Evolutionary conservation across 1,284 basidiomycete genomes (phyloP).

Genomic region (Ustilago sp.): DNA sequence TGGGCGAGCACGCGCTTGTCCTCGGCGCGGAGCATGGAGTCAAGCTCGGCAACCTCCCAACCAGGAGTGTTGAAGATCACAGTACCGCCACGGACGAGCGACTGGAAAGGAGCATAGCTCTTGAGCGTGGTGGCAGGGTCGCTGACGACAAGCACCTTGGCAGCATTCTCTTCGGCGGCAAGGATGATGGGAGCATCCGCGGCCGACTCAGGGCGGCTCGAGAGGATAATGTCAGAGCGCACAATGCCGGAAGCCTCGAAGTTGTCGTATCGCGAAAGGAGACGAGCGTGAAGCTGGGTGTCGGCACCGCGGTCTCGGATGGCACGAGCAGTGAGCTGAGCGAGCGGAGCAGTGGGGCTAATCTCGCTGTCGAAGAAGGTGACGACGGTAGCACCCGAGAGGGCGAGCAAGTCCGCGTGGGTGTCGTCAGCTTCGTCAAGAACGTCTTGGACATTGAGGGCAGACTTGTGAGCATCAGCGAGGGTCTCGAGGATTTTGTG

Average conservation of each 20-base stretch:
- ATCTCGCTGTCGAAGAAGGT: slow-evolving; percentile 66
- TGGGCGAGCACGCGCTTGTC: slow-evolving; percentile 64
- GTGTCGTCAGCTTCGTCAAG: slow-evolving; percentile 44
- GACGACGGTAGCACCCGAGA: slow-evolving; percentile 56
- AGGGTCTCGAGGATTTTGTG: slow-evolving; percentile 52
- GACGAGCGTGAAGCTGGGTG: slow-evolving; percentile 55
- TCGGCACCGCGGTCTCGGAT: slow-evolving; percentile 54
- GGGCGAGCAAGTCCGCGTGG: slow-evolving; percentile 52
- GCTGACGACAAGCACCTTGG: slow-evolving; percentile 60
- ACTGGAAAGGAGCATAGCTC: slow-evolving; percentile 59
- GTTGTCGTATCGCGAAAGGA: slow-evolving; percentile 68
- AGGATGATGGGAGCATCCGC: slow-evolving; percentile 60
- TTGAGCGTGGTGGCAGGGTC: slow-evolving; percentile 62
- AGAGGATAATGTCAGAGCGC: slow-evolving; percentile 62
- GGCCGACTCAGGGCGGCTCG: slow-evolving; percentile 49
- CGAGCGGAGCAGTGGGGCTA: slow-evolving; percentile 56
- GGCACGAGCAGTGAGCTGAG: slow-evolving; percentile 55
- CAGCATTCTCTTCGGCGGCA: slow-evolving; percentile 51
- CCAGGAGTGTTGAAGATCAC: slow-evolving; percentile 64
- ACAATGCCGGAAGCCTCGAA: slow-evolving; percentile 63
- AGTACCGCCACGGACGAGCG: slow-evolving; percentile 60
- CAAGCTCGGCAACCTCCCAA: slow-evolving; percentile 64
- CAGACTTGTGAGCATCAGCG: slow-evolving; percentile 30
- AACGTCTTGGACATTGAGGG: slow-evolving; percentile 48
- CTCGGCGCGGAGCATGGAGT: slow-evolving; percentile 60